Evolutionary conservation across 2,329 filamentous ascomycete species (phyloP).

Genomic region (Tolypocladium tundrense): DNA sequence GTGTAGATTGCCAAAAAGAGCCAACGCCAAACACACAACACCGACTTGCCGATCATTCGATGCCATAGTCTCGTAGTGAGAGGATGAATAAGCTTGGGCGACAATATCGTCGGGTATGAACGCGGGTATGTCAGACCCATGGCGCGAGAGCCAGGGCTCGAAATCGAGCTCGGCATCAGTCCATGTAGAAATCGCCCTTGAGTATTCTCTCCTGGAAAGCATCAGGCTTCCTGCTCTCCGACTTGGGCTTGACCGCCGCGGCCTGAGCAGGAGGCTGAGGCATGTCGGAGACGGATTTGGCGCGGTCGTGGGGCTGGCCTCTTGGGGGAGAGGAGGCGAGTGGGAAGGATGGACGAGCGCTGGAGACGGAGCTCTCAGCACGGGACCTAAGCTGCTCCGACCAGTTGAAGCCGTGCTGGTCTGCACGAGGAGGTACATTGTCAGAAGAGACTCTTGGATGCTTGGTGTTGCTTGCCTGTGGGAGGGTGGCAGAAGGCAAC

Average conservation of each 20-base stretch:
- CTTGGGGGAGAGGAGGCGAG: slow-evolving; percentile 36
- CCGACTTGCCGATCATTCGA: background rate
- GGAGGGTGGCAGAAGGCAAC: slow-evolving; percentile 19
- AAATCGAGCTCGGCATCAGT: slow-evolving; percentile 35
- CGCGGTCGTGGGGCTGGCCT: slow-evolving; percentile 42
- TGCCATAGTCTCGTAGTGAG: background rate
- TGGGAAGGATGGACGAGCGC: slow-evolving; percentile 47
- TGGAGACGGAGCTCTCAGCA: slow-evolving; percentile 67
- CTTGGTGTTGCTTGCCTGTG: slow-evolving; percentile 52
- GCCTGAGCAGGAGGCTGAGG: slow-evolving; percentile 44
- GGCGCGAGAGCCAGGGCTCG: background rate
- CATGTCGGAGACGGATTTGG: slow-evolving; percentile 61
- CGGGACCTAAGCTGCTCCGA: slow-evolving; percentile 89
- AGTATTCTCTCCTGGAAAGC: slow-evolving; percentile 94
- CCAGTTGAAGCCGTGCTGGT: slow-evolving; percentile 88
- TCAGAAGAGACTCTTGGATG: slow-evolving; percentile 53
- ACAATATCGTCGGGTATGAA: background rate
- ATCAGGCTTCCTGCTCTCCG: slow-evolving; percentile 64
- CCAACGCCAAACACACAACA: background rate
- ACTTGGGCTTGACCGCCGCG: slow-evolving; percentile 33
- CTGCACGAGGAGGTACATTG: slow-evolving; percentile 52
- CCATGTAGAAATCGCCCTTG: slow-evolving; percentile 98
- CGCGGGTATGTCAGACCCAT: background rate
- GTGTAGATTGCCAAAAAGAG: background rate
- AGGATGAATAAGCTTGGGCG: background rate